A percentile compares a stretch with the other conserved stretches of the same genome.
Conservation (phyloP, 202 grass and related monocot genomes). For the Musa balbisiana region DNA sequence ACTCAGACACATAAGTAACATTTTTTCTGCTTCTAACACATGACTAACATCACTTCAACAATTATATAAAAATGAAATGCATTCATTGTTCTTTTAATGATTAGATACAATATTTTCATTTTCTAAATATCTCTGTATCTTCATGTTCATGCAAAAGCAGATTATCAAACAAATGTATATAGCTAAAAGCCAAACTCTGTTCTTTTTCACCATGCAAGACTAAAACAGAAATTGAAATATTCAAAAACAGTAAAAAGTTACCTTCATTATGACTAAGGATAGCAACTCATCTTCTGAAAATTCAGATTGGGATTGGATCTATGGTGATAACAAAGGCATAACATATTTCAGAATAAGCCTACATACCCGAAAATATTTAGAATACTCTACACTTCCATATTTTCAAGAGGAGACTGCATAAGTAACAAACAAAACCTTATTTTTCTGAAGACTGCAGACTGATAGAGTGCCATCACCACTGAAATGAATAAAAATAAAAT, state of each 20-base stretch:
- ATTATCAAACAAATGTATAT: too few relatives aligned
- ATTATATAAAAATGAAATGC: too few relatives aligned
- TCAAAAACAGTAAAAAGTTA: conserved; percentile 11
- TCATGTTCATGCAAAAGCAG: too few relatives aligned
- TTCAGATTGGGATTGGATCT: conserved; percentile 79
- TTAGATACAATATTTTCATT: too few relatives aligned
- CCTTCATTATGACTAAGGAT: conserved; percentile 88
- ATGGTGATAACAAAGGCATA: not conserved
- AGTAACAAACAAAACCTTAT: conserved; percentile 44
- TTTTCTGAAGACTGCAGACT: conserved; percentile 61
- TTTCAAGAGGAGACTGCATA: conserved; percentile 1
- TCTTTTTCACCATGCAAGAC: not conserved
- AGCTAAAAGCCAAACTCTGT: not conserved
- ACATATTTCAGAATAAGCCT: conserved; percentile 11
- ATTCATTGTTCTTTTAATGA: too few relatives aligned
- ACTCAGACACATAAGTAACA: too few relatives aligned
- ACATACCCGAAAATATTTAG: too few relatives aligned
- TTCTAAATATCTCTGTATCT: too few relatives aligned
- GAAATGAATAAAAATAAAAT: conserved; percentile 22
- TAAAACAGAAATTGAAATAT: not conserved
- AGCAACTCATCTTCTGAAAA: conserved; percentile 97
- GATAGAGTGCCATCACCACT: conserved; percentile 89
- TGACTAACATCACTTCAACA: too few relatives aligned
- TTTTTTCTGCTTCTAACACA: too few relatives aligned
- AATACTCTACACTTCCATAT: not conserved